Percentiles rank a stretch among this genome's conserved stretches.
These are phyloP conservation scores for Globisporangium acanthophoron DNA, from an alignment of 352 stramenopile species.

Conservation along the genomic window DNA sequence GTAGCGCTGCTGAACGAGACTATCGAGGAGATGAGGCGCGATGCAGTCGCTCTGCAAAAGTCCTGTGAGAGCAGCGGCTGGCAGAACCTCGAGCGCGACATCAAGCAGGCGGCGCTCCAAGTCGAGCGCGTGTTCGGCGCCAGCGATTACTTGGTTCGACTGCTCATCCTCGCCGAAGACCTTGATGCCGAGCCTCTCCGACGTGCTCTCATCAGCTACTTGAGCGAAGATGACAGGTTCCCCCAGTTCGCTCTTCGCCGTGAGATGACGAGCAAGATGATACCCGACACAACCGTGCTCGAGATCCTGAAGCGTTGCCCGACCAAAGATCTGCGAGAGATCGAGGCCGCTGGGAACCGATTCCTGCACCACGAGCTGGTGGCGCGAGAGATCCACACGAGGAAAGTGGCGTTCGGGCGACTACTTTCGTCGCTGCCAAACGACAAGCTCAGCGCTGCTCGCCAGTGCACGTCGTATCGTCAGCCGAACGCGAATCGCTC, in stretches of 20 bases:
- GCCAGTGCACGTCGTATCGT: constrained; percentile 1
- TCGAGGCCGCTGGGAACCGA: constrained; percentile 29
- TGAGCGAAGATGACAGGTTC: constrained; percentile 37
- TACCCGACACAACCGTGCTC: constrained; percentile 58
- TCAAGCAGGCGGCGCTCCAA: constrained; percentile 41
- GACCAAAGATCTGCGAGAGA: constrained; percentile 45
- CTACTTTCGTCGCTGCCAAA: constrained; percentile 55
- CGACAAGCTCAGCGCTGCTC: constrained; percentile 39
- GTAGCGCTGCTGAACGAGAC: constrained; percentile 27
- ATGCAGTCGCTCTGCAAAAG: constrained; percentile 41
- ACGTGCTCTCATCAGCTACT: constrained; percentile 45
- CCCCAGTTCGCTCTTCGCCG: constrained; percentile 62
- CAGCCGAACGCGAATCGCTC: background rate
- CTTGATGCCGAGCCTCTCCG: constrained; percentile 53
- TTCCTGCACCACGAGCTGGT: constrained; percentile 64
- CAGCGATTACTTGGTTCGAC: constrained; percentile 61
- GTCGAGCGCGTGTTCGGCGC: constrained; percentile 67
- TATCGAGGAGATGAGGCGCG: constrained; percentile 36
- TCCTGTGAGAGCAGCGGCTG: constrained; percentile 44
- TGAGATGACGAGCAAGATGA: constrained; percentile 69
- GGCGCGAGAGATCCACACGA: constrained; percentile 54
- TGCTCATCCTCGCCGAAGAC: constrained; percentile 73
- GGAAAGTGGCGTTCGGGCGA: constrained; percentile 41
- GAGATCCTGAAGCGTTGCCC: constrained; percentile 52
- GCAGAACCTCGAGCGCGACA: constrained; percentile 51